Evolutionary conservation across 2,329 filamentous ascomycete species (phyloP), one percentile per base, ranked within the genome.

Genomic region (Dothistroma septosporum): DNA sequence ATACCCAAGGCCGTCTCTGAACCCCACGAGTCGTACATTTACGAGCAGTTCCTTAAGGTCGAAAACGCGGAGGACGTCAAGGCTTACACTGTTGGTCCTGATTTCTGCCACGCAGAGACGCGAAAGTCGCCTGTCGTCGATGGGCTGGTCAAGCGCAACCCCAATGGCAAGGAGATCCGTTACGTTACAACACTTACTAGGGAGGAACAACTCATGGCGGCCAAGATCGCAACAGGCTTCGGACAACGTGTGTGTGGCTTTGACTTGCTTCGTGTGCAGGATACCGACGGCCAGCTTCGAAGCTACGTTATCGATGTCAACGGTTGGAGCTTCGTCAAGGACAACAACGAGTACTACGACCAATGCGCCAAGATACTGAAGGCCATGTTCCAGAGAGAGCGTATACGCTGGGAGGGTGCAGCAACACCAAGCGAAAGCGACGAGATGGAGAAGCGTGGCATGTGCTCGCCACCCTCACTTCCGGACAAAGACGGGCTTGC

Each of bases 221-320:
- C 89, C 64, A 93, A 89, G 69, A 97, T 99, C 61, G 91, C 92
- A 1, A 88, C 86, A 49, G 89, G 91, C 0, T 99, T 99, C 75
- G 94, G 93, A 0, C 94, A 99, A 75, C 83, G 91, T 58, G 92
- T 99, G 2, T 99, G 94, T 73, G 94, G 94, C 0, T 99, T 99
- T 70, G 94, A 99, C 74, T 82, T 99, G 62, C 81, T 99, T 59
- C 87, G 95, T 31, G 91, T 92, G 12, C 87, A 86, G 54, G 91
- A 92, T 16, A 54, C 48, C 22, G 48, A 58, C 24, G 31, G 48
- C 41, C 22, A n/a, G 16, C 41, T 59, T 19, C 91, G 91, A 74
- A 97, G 93, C 74, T 99, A 91, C 76, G 94, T 99, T 53, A 99
- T 99, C 67, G 94, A 99, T 70, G 94, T 99, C 69, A 99, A 99